These are phyloP conservation scores for Amanita muscaria DNA, from an alignment of 768 basidiomycete genomes.

Conservation along the genomic window DNA sequence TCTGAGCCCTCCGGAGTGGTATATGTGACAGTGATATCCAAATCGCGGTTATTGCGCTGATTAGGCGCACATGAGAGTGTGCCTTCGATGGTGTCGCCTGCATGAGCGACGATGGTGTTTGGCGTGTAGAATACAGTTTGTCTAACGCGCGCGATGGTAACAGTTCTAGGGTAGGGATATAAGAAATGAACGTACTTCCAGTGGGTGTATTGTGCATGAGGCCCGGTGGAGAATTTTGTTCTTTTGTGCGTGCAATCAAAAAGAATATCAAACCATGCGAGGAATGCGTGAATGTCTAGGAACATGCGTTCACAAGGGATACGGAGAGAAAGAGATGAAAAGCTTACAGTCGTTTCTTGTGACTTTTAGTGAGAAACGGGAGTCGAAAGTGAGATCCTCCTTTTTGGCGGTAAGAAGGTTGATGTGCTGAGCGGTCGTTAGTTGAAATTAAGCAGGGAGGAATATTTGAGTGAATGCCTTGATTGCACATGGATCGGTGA, in stretches of 20 bases:
- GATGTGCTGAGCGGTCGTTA: constrained; percentile 79
- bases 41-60: constrained; percentile 85
- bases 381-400: constrained; percentile 85
- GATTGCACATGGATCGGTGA: constrained; percentile 84
- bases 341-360: constrained; percentile 89
- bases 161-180: not conserved
- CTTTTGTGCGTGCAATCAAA: constrained; percentile 96
- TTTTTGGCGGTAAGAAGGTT: constrained; percentile 88
- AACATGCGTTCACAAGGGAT: constrained; percentile 2
- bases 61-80: constrained; percentile 78
- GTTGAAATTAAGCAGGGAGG: no score
- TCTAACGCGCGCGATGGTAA: constrained; percentile 26
- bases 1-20: constrained; percentile 15
- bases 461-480: constrained; percentile 55
- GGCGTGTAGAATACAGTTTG: constrained; percentile 99
- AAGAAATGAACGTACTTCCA: constrained; percentile 67
- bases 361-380: constrained; percentile 69
- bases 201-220: constrained; percentile 93
- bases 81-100: constrained; percentile 70
- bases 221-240: constrained; percentile 93
- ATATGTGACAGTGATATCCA: constrained; percentile 84
- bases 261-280: constrained; percentile 97
- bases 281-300: constrained; percentile 91
- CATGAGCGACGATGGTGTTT: constrained; percentile 55
- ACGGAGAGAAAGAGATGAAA: not conserved